These are phyloP conservation scores for Dendrobium catenatum DNA, from an alignment of 106 monocot species.

Conservation along the genomic window DNA sequence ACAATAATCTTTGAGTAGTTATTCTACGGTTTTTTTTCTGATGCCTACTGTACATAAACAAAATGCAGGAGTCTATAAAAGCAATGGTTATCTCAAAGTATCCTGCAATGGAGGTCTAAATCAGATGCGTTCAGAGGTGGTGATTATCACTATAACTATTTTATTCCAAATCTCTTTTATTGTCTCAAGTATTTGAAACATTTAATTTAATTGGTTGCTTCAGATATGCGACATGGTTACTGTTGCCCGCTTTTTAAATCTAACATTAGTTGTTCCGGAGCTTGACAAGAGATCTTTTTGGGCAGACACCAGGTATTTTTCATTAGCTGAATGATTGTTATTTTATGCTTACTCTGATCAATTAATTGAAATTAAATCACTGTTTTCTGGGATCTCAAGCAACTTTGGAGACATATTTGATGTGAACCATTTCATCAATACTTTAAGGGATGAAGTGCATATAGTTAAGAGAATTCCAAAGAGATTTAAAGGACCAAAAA, in stretches of 20 bases:
- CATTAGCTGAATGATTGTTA: neutral
- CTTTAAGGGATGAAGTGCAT: slow-evolving; percentile 76
- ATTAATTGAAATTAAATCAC: neutral
- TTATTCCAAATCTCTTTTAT: neutral
- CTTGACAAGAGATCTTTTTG: slow-evolving; percentile 97
- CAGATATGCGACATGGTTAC: slow-evolving; percentile 99
- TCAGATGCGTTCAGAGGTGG: slow-evolving; percentile 94
- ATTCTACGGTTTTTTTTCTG: neutral
- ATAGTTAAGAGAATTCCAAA: slow-evolving; percentile 73
- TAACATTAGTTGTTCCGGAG: slow-evolving; percentile 82
- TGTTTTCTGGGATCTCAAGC: slow-evolving; percentile 32
- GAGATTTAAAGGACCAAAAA: slow-evolving; percentile 26
- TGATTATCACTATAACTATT: slow-evolving; percentile 7
- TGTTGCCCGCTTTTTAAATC: slow-evolving; percentile 71
- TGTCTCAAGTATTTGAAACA: neutral
- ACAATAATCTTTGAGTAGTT: neutral
- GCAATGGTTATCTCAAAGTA: slow-evolving; percentile 83
- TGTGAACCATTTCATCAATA: slow-evolving; percentile 75
- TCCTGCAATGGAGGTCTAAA: slow-evolving; percentile 97
- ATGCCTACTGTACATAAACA: neutral
- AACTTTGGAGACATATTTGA: slow-evolving; percentile 92
- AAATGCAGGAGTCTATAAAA: slow-evolving; percentile 71
- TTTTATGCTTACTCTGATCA: neutral
- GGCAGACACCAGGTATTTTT: slow-evolving; percentile 80
- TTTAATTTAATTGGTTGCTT: slow-evolving; percentile 18